A percentile compares a stretch with the other conserved stretches of the same genome.
These are phyloP conservation scores for Wickerhamiella parazyma DNA, from an alignment of 805 yeast species.

Conservation along the genomic window DNA sequence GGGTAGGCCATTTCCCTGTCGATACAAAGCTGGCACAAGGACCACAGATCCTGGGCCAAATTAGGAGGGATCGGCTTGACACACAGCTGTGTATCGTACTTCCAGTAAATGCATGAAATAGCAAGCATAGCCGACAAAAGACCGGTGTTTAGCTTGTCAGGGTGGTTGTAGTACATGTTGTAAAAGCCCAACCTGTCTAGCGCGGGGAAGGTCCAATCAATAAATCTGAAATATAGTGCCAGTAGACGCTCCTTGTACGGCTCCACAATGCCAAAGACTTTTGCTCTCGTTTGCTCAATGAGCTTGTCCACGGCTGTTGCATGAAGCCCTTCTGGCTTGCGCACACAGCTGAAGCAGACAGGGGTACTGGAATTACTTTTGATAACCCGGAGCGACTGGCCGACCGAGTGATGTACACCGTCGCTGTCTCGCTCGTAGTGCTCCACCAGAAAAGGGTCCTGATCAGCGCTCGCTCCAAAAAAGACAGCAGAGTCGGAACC, in stretches of 20 bases:
- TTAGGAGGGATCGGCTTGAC: conserved; percentile 22
- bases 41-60: conserved; percentile 20
- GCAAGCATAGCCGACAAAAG: conserved; percentile 26
- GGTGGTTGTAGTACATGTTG: conserved; percentile 20
- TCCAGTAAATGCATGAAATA: conserved; percentile 26
- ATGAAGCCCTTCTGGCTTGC: conserved; percentile 6
- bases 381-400: conserved; percentile 20
- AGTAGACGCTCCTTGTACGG: conserved; percentile 21
- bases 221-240: conserved; percentile 24
- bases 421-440: conserved; percentile 18
- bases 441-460: conserved; percentile 23
- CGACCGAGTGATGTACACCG: conserved; percentile 20
- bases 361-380: conserved; percentile 17
- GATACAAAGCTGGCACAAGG: conserved; percentile 20
- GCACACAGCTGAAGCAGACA: conserved; percentile 19
- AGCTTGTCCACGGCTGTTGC: neutral
- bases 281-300: neutral
- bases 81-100: conserved; percentile 24
- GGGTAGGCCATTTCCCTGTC: conserved; percentile 24
- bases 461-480: conserved; percentile 24
- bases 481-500: conserved; percentile 20
- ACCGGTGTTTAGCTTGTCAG: conserved; percentile 22
- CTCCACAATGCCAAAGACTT: conserved; percentile 4
- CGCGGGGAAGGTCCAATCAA: conserved; percentile 27
- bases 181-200: conserved; percentile 24